A percentile compares a stretch with the other conserved stretches of the same genome.
Evolutionary conservation across 2,329 filamentous ascomycete species (phyloP).

Genomic region (Fusarium udum): DNA sequence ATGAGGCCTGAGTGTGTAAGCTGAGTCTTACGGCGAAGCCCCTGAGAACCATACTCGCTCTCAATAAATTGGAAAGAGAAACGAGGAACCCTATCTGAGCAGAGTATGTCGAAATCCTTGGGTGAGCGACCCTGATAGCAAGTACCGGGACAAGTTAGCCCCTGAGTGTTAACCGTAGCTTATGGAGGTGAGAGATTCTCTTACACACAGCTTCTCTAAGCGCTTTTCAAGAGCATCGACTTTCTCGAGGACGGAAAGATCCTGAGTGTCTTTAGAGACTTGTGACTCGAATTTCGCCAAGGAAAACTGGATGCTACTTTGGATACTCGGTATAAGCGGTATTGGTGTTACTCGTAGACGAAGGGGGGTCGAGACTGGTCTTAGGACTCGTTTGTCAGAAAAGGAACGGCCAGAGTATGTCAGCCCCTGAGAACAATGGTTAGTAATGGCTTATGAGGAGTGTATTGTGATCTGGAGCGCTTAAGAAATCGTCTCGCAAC

Average conservation of each 20-base stretch:
- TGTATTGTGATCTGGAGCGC: background rate
- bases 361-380: too few species aligned
- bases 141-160: background rate
- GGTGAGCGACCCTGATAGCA: too few species aligned
- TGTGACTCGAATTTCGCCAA: background rate
- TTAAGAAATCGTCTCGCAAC: too few species aligned
- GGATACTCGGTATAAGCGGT: too few species aligned
- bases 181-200: background rate
- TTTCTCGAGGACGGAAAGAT: background rate
- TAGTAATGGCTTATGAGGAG: rapidly evolving
- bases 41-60: background rate
- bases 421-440: rapidly evolving
- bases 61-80: too few species aligned
- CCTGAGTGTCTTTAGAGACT: background rate
- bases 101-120: rapidly evolving
- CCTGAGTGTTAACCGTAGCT: too few species aligned
- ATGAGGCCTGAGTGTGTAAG: background rate
- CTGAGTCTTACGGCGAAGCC: background rate
- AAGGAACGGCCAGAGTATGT: background rate
- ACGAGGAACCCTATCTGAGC: rapidly evolving
- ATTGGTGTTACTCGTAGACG: background rate
- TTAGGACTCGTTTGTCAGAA: too few species aligned
- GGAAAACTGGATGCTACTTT: too few species aligned
- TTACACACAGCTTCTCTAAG: too few species aligned
- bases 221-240: background rate